Percentiles rank a stretch among this genome's conserved stretches.
phyloP scores from a whole-genome alignment of 441 rosid genomes.

The Gossypium gossypioides region DNA sequence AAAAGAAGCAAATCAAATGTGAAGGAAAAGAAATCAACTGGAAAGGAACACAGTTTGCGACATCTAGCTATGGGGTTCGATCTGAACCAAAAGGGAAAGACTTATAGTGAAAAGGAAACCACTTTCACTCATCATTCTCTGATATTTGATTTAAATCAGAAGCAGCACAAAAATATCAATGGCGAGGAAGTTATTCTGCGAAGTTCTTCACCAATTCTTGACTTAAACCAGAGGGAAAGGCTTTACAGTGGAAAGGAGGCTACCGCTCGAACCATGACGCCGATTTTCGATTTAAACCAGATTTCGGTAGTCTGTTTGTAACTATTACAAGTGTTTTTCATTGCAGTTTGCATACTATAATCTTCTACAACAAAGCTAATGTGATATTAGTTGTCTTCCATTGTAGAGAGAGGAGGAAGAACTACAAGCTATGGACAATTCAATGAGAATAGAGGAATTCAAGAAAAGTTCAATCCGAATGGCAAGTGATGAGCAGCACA shows the following conservation, averaged over 20 bases:
- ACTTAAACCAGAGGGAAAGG: slow-evolving; percentile 49
- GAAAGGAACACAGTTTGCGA: slow-evolving; percentile 21
- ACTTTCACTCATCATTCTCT: slow-evolving; percentile 7
- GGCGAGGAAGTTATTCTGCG: neutral
- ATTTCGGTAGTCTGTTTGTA: slow-evolving; percentile 49
- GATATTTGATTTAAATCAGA: slow-evolving; percentile 31
- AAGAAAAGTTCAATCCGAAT: slow-evolving; percentile 29
- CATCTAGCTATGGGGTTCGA: slow-evolving; percentile 19
- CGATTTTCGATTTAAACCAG: slow-evolving; percentile 69
- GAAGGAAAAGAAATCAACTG: slow-evolving; percentile 24
- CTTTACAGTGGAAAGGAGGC: slow-evolving; percentile 36
- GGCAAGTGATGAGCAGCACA: slow-evolving; percentile 38
- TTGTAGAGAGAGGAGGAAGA: slow-evolving; percentile 81
- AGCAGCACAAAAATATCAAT: neutral
- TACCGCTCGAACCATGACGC: slow-evolving; percentile 11
- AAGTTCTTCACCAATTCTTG: slow-evolving; percentile 21
- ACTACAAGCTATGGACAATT: slow-evolving; percentile 28
- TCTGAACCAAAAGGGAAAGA: slow-evolving; percentile 35
- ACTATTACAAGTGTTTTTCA: neutral
- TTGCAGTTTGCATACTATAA: neutral
- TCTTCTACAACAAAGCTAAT: slow-evolving; percentile 12
- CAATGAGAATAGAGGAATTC: slow-evolving; percentile 31
- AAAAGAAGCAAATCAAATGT: slow-evolving; percentile 20
- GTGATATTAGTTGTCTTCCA: neutral
- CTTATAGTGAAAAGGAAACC: slow-evolving; percentile 25